Base-by-base conservation (phyloP, 768 basidiomycete species). In the Lactifluus piperatus region DNA sequence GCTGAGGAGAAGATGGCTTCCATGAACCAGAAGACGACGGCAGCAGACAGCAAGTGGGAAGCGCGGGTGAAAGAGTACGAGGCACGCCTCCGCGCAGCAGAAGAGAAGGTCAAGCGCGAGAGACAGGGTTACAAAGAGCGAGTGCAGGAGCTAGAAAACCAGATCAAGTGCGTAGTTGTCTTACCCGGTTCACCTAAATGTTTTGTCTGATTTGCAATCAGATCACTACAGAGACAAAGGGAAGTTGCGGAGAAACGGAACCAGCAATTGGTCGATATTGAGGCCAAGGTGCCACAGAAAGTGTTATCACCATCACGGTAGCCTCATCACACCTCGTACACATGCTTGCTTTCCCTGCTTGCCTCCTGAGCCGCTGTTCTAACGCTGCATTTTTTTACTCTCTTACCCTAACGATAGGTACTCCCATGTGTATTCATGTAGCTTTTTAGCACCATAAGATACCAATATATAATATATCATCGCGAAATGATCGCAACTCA, bases 31-130 rank as follows among this genome's bases (percentile, higher is more conserved):
- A 88, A 85, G 76, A 88, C 79, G 37, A 75, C 77, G 0, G 76
- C 75, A 0, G 87, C 89, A 0, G 94, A 97, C 65, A 75, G 74
- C 53, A 95, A 94, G 71, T 98, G 94, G 93, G 94, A 94, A 67
- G 91, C 87, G 0, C 78, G 94, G n/a, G 90, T 98, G 46, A 87
- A 85, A 71, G 94, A 98, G 72, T 94, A 94, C 66, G 92, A 97
- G 73, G 69, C 81, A 14, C 74, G 89, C 18, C 68, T 94, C 62
- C 85, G 84, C 70, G 83, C 84, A 0, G 91, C 91, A 0, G 91
- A 93, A 67, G 94, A 98, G 76, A 85, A 84, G 69, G 84, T 92
- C 64, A 97, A 97, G 78, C 79, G 91, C 55, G 94, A 95, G 75
- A 77, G 90, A 60, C 94, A 97, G 67, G 97, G 95, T 4, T 82